Evolutionary conservation across 2,329 filamentous ascomycete species (phyloP).

Genomic region (Proliferodiscus dingleyae): DNA sequence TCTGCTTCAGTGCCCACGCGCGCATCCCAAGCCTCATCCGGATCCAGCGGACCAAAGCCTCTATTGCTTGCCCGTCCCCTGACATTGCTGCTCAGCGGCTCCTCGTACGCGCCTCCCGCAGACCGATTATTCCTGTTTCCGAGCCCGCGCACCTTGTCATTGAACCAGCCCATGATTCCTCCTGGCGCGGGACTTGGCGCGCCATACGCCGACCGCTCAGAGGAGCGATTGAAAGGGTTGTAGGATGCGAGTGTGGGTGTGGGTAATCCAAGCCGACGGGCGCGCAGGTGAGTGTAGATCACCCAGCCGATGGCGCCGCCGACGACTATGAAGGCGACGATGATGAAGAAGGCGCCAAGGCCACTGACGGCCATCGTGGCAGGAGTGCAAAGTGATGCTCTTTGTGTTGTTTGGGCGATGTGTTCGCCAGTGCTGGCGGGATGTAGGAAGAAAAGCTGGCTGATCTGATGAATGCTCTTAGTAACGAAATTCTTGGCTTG

Average conservation of each 20-base stretch:
- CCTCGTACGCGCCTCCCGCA: constrained; percentile 68
- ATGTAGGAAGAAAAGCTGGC: no score
- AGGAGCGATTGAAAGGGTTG: constrained; percentile 57
- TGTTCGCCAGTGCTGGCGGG: no score
- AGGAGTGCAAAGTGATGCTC: no score
- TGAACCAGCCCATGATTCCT: constrained; percentile 69
- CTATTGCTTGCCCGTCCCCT: constrained; percentile 40
- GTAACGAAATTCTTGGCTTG: no score
- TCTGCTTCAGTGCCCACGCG: constrained; percentile 71
- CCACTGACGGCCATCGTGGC: constrained; percentile 55
- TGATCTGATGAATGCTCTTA: no score
- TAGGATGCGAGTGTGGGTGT: constrained; percentile 63
- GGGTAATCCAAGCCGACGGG: constrained; percentile 69
- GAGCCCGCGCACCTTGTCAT: constrained; percentile 58
- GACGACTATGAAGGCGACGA: constrained; percentile 59
- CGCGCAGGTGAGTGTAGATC: constrained; percentile 66
- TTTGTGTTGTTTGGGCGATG: no score
- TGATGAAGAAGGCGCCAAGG: constrained; percentile 67
- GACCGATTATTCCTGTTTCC: constrained; percentile 61
- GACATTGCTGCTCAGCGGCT: constrained; percentile 38
- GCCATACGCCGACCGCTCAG: constrained; percentile 37
- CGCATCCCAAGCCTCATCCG: constrained; percentile 82
- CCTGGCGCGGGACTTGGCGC: constrained; percentile 45
- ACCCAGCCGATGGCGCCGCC: constrained; percentile 60
- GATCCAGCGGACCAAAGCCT: constrained; percentile 66